Conservation (phyloP, 2,329 filamentous ascomycete species). For the Cladophialophora exuberans region DNA sequence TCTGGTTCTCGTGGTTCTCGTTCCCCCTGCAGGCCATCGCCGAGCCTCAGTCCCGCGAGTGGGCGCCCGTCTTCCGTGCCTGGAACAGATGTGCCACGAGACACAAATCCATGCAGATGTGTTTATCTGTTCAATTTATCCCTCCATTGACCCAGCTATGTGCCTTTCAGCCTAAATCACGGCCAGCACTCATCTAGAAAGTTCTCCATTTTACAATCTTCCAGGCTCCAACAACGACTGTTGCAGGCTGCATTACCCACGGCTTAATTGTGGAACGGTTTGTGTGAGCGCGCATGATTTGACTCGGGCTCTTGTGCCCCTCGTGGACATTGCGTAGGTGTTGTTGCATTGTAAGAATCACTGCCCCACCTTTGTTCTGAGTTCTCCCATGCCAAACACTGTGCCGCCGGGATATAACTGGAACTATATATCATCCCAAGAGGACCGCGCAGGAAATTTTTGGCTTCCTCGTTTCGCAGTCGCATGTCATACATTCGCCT, state of each 20-base stretch:
- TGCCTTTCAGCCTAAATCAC: conserved; percentile 15
- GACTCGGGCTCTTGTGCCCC: conserved; percentile 3
- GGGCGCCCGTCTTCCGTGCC: conserved; percentile 9
- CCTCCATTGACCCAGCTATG: conserved; percentile 11
- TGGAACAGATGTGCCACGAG: conserved; percentile 7
- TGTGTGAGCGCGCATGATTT: conserved; percentile 1
- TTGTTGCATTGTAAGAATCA: conserved; percentile 13
- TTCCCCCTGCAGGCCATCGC: neutral
- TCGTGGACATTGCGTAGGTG: conserved; percentile 14
- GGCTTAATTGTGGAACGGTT: conserved; percentile 6
- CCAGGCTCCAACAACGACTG: neutral
- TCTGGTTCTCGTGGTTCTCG: neutral
- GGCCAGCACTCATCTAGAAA: conserved; percentile 9
- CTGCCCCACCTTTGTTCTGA: conserved; percentile 11
- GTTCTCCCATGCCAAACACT: neutral
- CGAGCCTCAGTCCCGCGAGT: conserved; percentile 4
- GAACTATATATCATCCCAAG: conserved; percentile 22
- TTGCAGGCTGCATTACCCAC: conserved; percentile 5
- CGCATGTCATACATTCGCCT: conserved; percentile 22
- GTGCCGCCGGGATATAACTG: conserved; percentile 26
- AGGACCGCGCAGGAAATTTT: conserved; percentile 5
- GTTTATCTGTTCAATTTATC: conserved; percentile 13
- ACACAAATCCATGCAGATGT: neutral
- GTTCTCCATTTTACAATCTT: conserved; percentile 3
- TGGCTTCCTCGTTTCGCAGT: conserved; percentile 3